Percentiles rank a stretch among this genome's conserved stretches.
Conservation (phyloP, 805 yeast genomes). For the Saturnispora halmiae region DNA sequence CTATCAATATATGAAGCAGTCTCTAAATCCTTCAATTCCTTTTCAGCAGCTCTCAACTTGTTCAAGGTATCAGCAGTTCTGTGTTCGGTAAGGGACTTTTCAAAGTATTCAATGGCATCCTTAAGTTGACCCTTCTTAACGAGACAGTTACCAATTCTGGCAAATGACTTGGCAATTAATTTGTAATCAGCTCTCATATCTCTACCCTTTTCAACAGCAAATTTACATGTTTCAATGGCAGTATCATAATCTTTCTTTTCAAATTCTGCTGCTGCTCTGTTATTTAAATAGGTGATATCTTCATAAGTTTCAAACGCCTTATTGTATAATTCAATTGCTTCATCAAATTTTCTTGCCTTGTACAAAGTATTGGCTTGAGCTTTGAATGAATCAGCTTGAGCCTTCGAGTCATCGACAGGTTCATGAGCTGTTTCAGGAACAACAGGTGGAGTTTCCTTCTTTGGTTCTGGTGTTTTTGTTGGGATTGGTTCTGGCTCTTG, state of each 20-base stretch:
- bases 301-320: constrained; percentile 74
- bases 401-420: constrained; percentile 26
- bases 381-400: constrained; percentile 60
- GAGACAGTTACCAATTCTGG: constrained; percentile 80
- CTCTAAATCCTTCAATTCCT: constrained; percentile 71
- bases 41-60: constrained; percentile 82
- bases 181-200: constrained; percentile 87
- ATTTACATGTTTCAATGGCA: constrained; percentile 71
- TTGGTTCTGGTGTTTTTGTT: constrained; percentile 6
- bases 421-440: constrained; percentile 19
- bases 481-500: constrained; percentile 25
- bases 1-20: constrained; percentile 76
- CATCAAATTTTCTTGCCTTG: constrained; percentile 82
- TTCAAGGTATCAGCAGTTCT: constrained; percentile 88
- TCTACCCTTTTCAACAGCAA: constrained; percentile 85
- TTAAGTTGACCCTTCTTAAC: constrained; percentile 64
- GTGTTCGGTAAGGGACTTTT: constrained; percentile 92
- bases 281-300: constrained; percentile 90
- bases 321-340: constrained; percentile 79
- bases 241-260: constrained; percentile 89
- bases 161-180: constrained; percentile 83
- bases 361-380: constrained; percentile 80
- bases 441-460: constrained; percentile 19
- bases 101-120: constrained; percentile 69
- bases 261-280: constrained; percentile 95